Conservation (phyloP, 371 early-diverging fungal species). For the Mortierella sp. region DNA sequence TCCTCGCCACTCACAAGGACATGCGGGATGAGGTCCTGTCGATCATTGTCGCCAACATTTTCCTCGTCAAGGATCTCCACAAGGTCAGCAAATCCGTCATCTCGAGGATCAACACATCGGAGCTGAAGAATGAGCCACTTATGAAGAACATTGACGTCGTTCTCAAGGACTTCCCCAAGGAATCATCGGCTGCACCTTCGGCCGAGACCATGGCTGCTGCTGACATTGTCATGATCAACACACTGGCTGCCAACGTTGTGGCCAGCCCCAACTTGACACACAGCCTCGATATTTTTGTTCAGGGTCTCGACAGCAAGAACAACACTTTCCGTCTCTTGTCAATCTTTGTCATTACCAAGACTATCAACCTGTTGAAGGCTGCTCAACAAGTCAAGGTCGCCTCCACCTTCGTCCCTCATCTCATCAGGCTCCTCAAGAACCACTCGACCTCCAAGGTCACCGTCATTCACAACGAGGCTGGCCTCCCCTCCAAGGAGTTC, state of each 20-base stretch:
- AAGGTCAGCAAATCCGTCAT: conserved; percentile 45
- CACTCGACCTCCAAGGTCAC: conserved; percentile 23
- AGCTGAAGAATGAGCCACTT: conserved; percentile 54
- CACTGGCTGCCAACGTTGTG: conserved; percentile 59
- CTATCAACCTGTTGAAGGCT: conserved; percentile 27
- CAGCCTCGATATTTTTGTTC: conserved; percentile 34
- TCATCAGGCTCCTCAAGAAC: conserved; percentile 29
- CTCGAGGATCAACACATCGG: conserved; percentile 48
- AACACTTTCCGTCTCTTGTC: conserved; percentile 40
- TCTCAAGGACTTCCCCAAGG: conserved; percentile 46
- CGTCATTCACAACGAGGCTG: conserved; percentile 34
- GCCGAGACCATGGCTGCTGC: conserved; percentile 29
- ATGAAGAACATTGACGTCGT: conserved; percentile 31
- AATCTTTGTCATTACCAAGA: conserved; percentile 55
- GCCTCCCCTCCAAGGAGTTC: conserved; percentile 42
- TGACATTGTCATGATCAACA: conserved; percentile 34
- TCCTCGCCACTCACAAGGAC: conserved; percentile 37
- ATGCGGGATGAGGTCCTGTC: conserved; percentile 43
- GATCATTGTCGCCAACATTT: conserved; percentile 47
- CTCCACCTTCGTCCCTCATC: conserved; percentile 32
- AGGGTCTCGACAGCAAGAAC: conserved; percentile 43
- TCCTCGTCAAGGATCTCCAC: conserved; percentile 48
- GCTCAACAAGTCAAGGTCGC: conserved; percentile 46
- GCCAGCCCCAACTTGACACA: conserved; percentile 40
- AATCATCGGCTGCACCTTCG: conserved; percentile 12